These are phyloP conservation scores for Asclepias syriaca DNA, from an alignment of 257 asterid species.

Conservation along the genomic window DNA sequence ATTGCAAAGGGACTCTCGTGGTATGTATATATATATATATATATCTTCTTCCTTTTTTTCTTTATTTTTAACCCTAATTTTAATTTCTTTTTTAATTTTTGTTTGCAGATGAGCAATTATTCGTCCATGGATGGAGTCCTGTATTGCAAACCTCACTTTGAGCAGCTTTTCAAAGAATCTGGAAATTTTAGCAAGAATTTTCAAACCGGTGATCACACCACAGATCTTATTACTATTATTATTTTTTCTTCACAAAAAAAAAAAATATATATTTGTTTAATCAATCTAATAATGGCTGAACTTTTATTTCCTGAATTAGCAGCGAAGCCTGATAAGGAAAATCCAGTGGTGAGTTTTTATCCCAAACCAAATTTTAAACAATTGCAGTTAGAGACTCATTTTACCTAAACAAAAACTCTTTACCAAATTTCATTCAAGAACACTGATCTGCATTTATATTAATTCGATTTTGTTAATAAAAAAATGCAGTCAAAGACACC, in stretches of 20 bases:
- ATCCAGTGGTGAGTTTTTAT: slow-evolving; percentile 24
- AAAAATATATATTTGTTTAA: too few relatives aligned
- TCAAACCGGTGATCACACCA: slow-evolving; percentile 25
- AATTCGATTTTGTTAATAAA: too few relatives aligned
- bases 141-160: slow-evolving; percentile 54
- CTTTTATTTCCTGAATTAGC: neutral
- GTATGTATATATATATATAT: slow-evolving; percentile 12
- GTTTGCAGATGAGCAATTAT: slow-evolving; percentile 47
- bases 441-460: neutral
- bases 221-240: too few relatives aligned
- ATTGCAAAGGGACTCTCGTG: slow-evolving; percentile 52
- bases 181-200: slow-evolving; percentile 55
- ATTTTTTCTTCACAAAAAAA: too few relatives aligned
- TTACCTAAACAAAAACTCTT: too few relatives aligned
- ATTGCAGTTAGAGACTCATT: too few relatives aligned
- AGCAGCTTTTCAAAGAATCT: slow-evolving; percentile 49
- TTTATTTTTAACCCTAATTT: neutral
- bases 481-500: slow-evolving; percentile 56
- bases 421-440: neutral
- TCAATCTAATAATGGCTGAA: too few relatives aligned
- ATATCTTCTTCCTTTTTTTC: neutral
- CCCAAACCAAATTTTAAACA: too few relatives aligned
- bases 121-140: slow-evolving; percentile 57
- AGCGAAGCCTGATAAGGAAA: slow-evolving; percentile 35
- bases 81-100: too few relatives aligned